These are phyloP conservation scores for Eleusine indica DNA, from an alignment of 176 grass and related monocot genomes.

Conservation along the genomic window DNA sequence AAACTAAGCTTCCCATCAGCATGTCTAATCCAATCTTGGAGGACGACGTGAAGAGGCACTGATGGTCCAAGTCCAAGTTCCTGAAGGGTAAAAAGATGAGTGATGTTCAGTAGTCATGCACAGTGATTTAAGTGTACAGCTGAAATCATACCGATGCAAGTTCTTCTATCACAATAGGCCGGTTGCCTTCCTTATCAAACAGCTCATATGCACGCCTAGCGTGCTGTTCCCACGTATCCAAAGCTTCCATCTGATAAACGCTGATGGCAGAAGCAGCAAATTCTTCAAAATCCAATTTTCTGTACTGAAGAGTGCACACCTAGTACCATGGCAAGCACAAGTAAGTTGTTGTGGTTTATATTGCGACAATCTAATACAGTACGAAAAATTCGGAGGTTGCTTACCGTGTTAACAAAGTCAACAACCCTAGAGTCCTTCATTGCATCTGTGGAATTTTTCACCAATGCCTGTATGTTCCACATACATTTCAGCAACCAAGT, in stretches of 20 bases:
- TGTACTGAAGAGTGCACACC: conserved; percentile 99
- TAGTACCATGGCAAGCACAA: conserved; percentile 28
- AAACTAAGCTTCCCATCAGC: conserved; percentile 93
- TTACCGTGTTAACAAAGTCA: conserved; percentile 95
- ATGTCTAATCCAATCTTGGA: conserved; percentile 98
- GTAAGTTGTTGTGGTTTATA: conserved; percentile 5
- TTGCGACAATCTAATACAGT: not conserved
- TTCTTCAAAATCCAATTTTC: conserved; percentile 98
- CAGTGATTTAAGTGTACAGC: not conserved
- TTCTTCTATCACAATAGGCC: conserved; percentile 97
- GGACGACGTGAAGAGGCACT: conserved; percentile 91
- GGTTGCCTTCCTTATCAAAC: conserved; percentile 98
- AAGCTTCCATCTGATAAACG: conserved; percentile 97
- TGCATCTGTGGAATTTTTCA: conserved; percentile 88
- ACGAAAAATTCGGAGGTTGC: not conserved
- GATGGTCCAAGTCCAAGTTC: conserved; percentile 95
- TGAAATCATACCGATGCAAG: conserved; percentile 76
- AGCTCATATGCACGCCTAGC: conserved; percentile 82
- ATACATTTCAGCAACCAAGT: conserved; percentile 22
- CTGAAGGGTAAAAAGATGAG: conserved; percentile 43
- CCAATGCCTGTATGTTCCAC: conserved; percentile 63
- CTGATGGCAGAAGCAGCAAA: conserved; percentile 89
- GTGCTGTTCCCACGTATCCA: conserved; percentile 95
- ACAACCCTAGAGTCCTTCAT: conserved; percentile 97
- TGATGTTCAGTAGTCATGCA: not conserved